Evolutionary conservation across 768 basidiomycete genomes (phyloP).

Genomic region (Lactifluus echinatus): DNA sequence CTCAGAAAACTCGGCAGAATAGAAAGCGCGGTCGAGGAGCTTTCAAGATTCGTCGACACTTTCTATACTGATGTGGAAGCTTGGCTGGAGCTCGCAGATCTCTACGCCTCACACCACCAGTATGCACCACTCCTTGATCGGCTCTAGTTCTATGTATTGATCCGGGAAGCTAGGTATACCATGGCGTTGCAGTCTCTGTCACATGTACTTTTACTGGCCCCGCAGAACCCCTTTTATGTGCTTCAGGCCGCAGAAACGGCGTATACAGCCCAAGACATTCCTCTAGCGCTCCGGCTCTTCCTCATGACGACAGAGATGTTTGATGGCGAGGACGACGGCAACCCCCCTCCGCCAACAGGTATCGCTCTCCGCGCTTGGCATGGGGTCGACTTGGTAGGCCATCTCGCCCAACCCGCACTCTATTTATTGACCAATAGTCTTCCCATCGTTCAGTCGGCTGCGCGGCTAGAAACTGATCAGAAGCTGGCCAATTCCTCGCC

Average conservation of each 20-base stretch:
- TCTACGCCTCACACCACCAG: constrained; percentile 70
- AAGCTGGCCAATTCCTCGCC: constrained; percentile 1
- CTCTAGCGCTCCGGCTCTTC: constrained; percentile 72
- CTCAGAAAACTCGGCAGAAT: constrained; percentile 52
- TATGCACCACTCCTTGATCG: constrained; percentile 33
- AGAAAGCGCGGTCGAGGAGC: constrained; percentile 61
- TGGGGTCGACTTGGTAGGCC: constrained; percentile 67
- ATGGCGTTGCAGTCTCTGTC: constrained; percentile 66
- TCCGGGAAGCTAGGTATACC: constrained; percentile 45
- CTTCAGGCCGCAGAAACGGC: constrained; percentile 86
- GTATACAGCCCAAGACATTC: constrained; percentile 67
- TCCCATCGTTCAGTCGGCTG: not conserved
- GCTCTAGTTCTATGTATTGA: not conserved
- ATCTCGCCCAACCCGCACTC: not conserved
- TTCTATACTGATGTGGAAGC: constrained; percentile 84
- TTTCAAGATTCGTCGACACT: constrained; percentile 69
- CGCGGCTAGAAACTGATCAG: constrained; percentile 9
- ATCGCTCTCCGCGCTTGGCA: constrained; percentile 70
- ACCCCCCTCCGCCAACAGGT: constrained; percentile 37
- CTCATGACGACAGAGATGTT: constrained; percentile 74
- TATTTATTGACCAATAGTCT: not conserved
- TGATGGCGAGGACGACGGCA: constrained; percentile 43
- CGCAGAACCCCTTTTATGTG: constrained; percentile 79
- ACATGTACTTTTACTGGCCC: constrained; percentile 72
- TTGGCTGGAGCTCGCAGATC: constrained; percentile 80